Evolutionary conservation across 495 filamentous ascomycete species (phyloP), one percentile per base, ranked within the genome.

Genomic region (Aspergillus homomorphus): DNA sequence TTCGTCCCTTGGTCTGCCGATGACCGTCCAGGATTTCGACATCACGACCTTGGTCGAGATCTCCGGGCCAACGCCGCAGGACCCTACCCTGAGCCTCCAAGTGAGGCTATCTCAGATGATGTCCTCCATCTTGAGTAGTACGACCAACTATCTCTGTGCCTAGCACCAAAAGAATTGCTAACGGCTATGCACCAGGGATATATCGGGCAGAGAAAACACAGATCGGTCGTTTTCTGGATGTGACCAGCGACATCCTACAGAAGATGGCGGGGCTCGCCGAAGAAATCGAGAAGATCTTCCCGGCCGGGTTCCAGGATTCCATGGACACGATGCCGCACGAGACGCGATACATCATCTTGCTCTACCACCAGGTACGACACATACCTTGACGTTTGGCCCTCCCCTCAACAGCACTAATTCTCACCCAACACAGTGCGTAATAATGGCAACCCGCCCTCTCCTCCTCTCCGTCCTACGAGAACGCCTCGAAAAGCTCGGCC

Each of bases 391-490:
- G n/a, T n/a, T n/a, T n/a, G n/a, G n/a, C n/a, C n/a, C n/a, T n/a
- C n/a, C 41, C 20, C 20, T 19, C 7, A 18, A 3, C 2, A 30
- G 18, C 20, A 6, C 21, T 51, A 9, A 30, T 20, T 6, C 7
- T 1, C 12, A 8, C 16, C 8, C 38, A 15, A 46, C 45, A 45
- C 52, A 73, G 71, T 75, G 74, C 45, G 69, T 77, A 1, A 65
- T 77, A 4, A 56, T 75, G 16, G 72, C 72, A 24, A 75, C 71
- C 10, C 53, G 74, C 22, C 72, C 74, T 0, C 64, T 77, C 9
- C 63, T 77, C 10, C 68, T 73, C 12, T 72, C 69, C 20, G 62
- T 72, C 12, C 62, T 72, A 3, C 70, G 70, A 22, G 67, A 72
- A 56, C 58, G 71, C 30, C 58, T 73, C 0, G 65, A 71, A n/a